phyloP scores from a whole-genome alignment of 2,329 filamentous ascomycete genomes.

The Cladophialophora carrionii region DNA sequence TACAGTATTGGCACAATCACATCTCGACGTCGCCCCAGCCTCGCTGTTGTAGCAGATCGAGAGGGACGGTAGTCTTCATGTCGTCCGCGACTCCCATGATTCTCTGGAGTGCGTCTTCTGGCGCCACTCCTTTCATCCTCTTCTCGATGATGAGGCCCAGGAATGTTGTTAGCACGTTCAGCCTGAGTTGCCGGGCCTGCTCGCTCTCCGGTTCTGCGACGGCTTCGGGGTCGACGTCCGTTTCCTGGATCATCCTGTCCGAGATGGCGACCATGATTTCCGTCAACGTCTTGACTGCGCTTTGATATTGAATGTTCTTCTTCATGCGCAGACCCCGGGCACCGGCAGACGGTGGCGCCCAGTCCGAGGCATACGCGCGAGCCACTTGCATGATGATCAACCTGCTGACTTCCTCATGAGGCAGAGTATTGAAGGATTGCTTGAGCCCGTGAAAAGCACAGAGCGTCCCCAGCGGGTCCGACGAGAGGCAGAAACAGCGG shows the following conservation, averaged over 20 bases:
- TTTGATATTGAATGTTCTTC: conserved; percentile 40
- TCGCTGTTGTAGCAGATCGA: conserved; percentile 22
- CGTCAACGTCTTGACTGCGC: conserved; percentile 49
- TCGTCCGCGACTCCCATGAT: conserved; percentile 44
- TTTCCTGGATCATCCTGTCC: conserved; percentile 44
- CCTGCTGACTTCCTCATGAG: conserved; percentile 53
- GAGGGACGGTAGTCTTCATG: conserved; percentile 41
- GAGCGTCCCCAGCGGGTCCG: conserved; percentile 55
- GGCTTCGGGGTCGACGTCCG: conserved; percentile 39
- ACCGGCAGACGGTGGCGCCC: conserved; percentile 33
- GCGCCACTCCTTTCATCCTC: conserved; percentile 39
- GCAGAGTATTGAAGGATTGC: conserved; percentile 50
- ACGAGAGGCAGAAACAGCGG: conserved; percentile 55
- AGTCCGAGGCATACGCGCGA: conserved; percentile 46
- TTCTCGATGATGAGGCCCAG: conserved; percentile 48
- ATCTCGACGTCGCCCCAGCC: conserved; percentile 27
- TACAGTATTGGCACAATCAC: conserved; percentile 7
- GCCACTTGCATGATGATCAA: conserved; percentile 56
- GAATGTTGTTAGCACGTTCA: conserved; percentile 50
- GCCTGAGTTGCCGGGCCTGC: conserved; percentile 44
- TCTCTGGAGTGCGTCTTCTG: conserved; percentile 42
- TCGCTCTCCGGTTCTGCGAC: conserved; percentile 39
- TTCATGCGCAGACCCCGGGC: conserved; percentile 18
- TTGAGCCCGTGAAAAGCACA: conserved; percentile 55
- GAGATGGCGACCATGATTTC: conserved; percentile 55